Evolutionary conservation across 2,329 filamentous ascomycete species (phyloP).

Genomic region (Paraphoma chrysanthemicola): DNA sequence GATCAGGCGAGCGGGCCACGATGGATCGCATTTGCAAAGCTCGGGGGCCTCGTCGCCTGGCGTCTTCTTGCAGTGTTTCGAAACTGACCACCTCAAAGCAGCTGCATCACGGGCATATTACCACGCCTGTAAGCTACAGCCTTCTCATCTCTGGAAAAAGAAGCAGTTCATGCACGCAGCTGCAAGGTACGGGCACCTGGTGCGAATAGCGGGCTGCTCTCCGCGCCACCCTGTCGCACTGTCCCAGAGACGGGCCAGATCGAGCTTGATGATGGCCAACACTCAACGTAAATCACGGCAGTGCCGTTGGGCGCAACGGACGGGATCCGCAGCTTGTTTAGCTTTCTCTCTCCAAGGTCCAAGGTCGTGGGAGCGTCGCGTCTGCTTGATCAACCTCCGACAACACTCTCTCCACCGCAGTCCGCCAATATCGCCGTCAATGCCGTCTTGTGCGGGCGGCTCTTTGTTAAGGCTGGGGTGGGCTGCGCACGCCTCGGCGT

Average conservation of each 20-base stretch:
- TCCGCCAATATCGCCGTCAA: conserved; percentile 10
- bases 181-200: conserved; percentile 12
- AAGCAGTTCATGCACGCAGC: conserved; percentile 13
- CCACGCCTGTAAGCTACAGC: conserved; percentile 3
- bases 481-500: conserved; percentile 10
- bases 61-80: conserved; percentile 11
- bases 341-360: not conserved
- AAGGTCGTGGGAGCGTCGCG: conserved; percentile 3
- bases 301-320: conserved; percentile 6
- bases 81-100: conserved; percentile 15
- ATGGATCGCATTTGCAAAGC: not conserved
- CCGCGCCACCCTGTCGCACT: conserved; percentile 5
- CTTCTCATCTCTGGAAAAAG: conserved; percentile 1
- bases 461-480: conserved; percentile 17
- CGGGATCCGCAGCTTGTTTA: conserved; percentile 4
- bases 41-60: conserved; percentile 3
- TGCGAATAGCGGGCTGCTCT: conserved; percentile 11
- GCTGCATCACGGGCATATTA: not conserved
- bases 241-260: conserved; percentile 6
- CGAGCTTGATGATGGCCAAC: conserved; percentile 5
- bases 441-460: conserved; percentile 17
- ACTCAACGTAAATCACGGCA: conserved; percentile 9
- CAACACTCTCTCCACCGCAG: conserved; percentile 1
- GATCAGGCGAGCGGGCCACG: conserved; percentile 17
- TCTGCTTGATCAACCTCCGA: conserved; percentile 3